phyloP scores from a whole-genome alignment of 192 early-diverging fungal genomes.

The Gigaspora rosea region DNA sequence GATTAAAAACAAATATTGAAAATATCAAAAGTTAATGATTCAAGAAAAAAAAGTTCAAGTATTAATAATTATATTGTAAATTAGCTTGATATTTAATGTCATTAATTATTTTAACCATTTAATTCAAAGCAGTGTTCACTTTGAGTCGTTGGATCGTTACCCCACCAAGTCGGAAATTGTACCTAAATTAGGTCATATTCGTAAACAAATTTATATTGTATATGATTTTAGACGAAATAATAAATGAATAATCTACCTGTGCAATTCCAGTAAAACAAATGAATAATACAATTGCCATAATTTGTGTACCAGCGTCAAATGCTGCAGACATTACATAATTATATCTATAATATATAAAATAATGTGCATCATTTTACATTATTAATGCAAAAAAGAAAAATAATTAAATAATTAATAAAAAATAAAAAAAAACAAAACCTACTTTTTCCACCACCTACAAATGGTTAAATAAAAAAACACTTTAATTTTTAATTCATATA shows the following conservation, averaged over 20 bases:
- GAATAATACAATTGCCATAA: constrained; percentile 45
- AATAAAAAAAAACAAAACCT: neutral
- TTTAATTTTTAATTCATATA: no score
- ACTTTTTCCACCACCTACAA: neutral
- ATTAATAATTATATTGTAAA: no score
- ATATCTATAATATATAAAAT: constrained; percentile 37
- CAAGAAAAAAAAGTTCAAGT: no score
- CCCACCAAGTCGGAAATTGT: constrained; percentile 11
- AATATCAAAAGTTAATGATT: no score
- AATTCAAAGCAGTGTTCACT: constrained; percentile 10
- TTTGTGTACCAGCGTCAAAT: constrained; percentile 57
- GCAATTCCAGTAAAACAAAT: constrained; percentile 54
- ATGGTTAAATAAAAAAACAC: neutral
- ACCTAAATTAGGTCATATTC: neutral
- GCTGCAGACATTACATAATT: constrained; percentile 72
- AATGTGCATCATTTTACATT: neutral
- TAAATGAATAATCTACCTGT: neutral
- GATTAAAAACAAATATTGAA: no score
- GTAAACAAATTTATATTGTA: neutral
- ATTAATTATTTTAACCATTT: no score
- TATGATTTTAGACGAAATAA: neutral
- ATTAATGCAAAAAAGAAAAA: neutral
- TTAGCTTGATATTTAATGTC: no score
- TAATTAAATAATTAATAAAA: no score
- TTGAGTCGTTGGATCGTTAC: neutral